These are phyloP conservation scores for Apiospora aurea DNA, from an alignment of 2,329 filamentous ascomycete species.

Conservation along the genomic window DNA sequence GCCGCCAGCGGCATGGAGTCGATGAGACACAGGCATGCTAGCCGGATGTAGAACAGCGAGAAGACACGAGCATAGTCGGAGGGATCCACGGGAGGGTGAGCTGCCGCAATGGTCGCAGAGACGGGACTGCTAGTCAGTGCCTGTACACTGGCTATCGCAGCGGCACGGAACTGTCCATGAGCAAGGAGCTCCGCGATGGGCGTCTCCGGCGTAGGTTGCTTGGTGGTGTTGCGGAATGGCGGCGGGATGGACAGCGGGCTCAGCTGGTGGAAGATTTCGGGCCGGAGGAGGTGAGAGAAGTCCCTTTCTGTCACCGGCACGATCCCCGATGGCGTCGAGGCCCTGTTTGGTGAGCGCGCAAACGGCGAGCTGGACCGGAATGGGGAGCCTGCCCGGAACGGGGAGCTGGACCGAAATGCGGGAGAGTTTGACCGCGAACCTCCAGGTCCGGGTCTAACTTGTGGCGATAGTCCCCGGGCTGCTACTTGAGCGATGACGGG, in stretches of 20 bases:
- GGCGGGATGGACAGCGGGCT: conserved; percentile 66
- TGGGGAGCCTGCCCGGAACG: conserved; percentile 21
- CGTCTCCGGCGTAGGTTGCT: conserved; percentile 68
- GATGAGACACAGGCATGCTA: conserved; percentile 83
- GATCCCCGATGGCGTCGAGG: conserved; percentile 33
- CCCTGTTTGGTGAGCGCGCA: conserved; percentile 33
- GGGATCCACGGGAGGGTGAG: conserved; percentile 49
- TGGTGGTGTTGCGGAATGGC: conserved; percentile 73
- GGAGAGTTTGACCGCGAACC: conserved; percentile 36
- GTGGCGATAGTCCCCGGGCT: conserved; percentile 29
- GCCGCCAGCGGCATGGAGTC: conserved; percentile 73
- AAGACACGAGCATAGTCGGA: conserved; percentile 74
- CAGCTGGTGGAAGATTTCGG: conserved; percentile 84
- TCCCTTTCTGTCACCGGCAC: conserved; percentile 64
- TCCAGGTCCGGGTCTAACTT: conserved; percentile 30
- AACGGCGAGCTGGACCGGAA: conserved; percentile 32
- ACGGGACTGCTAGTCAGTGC: conserved; percentile 60
- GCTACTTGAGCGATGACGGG: conserved; percentile 36
- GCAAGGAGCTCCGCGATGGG: conserved; percentile 73
- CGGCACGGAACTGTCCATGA: conserved; percentile 79
- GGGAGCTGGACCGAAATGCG: conserved; percentile 31
- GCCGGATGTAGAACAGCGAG: conserved; percentile 77
- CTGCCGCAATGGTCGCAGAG: conserved; percentile 44
- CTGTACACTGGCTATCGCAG: conserved; percentile 72
- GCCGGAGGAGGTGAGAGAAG: conserved; percentile 80